Percentiles rank a stretch among this genome's conserved stretches.
These are phyloP conservation scores for Sporothrix curviconia DNA, from an alignment of 2,329 filamentous ascomycete species.

Conservation along the genomic window DNA sequence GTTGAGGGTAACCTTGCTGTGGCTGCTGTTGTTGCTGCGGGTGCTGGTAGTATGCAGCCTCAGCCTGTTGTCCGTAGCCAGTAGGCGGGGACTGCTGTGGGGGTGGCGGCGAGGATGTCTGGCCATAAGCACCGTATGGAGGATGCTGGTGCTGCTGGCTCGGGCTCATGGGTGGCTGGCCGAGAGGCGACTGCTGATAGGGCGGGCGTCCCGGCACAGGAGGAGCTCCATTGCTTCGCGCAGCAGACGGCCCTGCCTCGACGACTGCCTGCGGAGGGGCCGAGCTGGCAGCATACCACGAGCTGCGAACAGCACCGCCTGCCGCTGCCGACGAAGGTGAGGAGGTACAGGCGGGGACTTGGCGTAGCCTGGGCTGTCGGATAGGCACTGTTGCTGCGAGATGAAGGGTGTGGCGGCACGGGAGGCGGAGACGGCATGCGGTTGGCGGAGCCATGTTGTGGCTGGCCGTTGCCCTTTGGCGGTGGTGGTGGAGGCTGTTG, in stretches of 20 bases:
- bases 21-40: constrained; percentile 19
- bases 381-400: neutral
- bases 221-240: neutral
- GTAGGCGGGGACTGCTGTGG: constrained; percentile 18
- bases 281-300: constrained; percentile 13
- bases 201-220: constrained; percentile 17
- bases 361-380: neutral
- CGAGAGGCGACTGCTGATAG: constrained; percentile 20
- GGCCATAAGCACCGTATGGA: constrained; percentile 19
- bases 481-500: constrained; percentile 42
- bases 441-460: constrained; percentile 6
- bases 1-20: constrained; percentile 23
- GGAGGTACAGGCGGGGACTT: constrained; percentile 1
- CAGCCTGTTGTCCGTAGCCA: constrained; percentile 14
- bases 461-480: constrained; percentile 40
- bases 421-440: constrained; percentile 14
- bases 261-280: constrained; percentile 13
- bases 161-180: constrained; percentile 23
- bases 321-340: neutral
- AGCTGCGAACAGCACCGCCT: constrained; percentile 1
- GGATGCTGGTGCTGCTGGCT: constrained; percentile 16
- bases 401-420: constrained; percentile 15
- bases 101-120: constrained; percentile 13
- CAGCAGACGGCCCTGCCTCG: constrained; percentile 8
- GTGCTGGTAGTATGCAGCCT: constrained; percentile 2